Evolutionary conservation across 148 eudicot species (phyloP).

Genomic region (Suaeda aralocaspica): DNA sequence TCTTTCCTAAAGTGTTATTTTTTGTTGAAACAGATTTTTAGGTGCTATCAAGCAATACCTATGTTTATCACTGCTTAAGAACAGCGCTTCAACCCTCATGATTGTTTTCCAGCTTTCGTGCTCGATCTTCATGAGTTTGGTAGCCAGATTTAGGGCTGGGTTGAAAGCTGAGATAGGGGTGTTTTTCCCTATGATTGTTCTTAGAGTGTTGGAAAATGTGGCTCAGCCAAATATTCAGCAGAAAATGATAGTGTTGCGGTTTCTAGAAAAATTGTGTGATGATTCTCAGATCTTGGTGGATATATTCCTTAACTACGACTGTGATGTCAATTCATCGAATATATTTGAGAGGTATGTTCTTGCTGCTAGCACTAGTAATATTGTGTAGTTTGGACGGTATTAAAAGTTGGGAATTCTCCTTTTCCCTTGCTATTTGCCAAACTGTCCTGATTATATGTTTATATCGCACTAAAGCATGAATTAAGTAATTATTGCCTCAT

Average conservation of each 20-base stretch:
- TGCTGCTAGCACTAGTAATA: neutral
- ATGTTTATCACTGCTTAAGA: conserved; percentile 92
- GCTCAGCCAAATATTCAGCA: conserved; percentile 99
- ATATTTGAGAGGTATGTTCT: conserved; percentile 87
- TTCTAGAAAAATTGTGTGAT: conserved; percentile 84
- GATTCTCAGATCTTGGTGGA: conserved; percentile 98
- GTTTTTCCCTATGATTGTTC: conserved; percentile 98
- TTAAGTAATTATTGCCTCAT: conserved; percentile 5
- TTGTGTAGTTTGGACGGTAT: neutral
- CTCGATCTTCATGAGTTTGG: conserved; percentile 96
- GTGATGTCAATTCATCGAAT: conserved; percentile 98
- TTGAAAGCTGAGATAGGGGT: conserved; percentile 99
- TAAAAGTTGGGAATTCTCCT: neutral
- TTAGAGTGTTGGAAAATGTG: conserved; percentile 96
- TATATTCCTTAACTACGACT: conserved; percentile 95
- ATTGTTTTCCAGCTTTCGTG: conserved; percentile 99
- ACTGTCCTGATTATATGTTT: neutral
- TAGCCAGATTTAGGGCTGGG: conserved; percentile 96
- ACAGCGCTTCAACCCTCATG: conserved; percentile 95
- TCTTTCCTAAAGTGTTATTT: neutral
- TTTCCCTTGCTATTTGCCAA: neutral
- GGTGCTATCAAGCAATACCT: conserved; percentile 98
- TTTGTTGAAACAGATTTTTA: conserved; percentile 59
- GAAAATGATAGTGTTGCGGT: conserved; percentile 90
- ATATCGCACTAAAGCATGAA: neutral